Base-by-base conservation (phyloP, 2,329 filamentous ascomycete genomes). In the Cercospora sesami region DNA sequence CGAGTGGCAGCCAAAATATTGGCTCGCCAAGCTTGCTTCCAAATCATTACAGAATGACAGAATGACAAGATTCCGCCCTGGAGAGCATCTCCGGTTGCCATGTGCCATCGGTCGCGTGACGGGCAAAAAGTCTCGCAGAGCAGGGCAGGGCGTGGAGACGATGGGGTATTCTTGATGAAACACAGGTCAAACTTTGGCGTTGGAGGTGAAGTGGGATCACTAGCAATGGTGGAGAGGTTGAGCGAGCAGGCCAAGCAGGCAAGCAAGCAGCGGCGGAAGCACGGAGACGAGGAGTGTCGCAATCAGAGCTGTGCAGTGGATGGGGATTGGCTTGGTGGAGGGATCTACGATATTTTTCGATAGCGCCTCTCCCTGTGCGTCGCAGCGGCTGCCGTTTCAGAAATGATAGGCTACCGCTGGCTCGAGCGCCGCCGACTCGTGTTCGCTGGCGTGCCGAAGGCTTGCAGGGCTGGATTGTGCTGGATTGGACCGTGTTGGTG, bases 131-230 rank as follows among this genome's bases (percentile, higher is more conserved):
- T 58, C 26, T 58, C 53, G 53, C 53, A 58, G 21, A 26, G 10
- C 33, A 36, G 33, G 48, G 21, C 21, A 16, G 4, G 53, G 53
- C 53, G 53, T 58, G 53, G 53, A 30, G 26, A 33, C 30, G 21
- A 28, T 30, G 53, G 53, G 48, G 48, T 31, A 33, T 12, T n/a
- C 26, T 30, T 16, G 5, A 18, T 64, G 45, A 64, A 64, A 64
- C 62, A 39, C 62, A 64, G 31, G 62, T 55, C 45, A 64, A 64
- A 64, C 62, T 64, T 51, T 64, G 62, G 62, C 51, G 62, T 58
- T 9, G 53, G 30, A 33, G 33, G 21, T 28, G 31, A 21, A 31
- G 48, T 33, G 23, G 48, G 62, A 64, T 57, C 30, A 42, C n/a
- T 23, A 33, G 21, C 30, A 18, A 16, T n/a, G 28, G 30, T 58